Conservation (phyloP, 352 stramenopile genomes). For the Pythium brassicae region DNA sequence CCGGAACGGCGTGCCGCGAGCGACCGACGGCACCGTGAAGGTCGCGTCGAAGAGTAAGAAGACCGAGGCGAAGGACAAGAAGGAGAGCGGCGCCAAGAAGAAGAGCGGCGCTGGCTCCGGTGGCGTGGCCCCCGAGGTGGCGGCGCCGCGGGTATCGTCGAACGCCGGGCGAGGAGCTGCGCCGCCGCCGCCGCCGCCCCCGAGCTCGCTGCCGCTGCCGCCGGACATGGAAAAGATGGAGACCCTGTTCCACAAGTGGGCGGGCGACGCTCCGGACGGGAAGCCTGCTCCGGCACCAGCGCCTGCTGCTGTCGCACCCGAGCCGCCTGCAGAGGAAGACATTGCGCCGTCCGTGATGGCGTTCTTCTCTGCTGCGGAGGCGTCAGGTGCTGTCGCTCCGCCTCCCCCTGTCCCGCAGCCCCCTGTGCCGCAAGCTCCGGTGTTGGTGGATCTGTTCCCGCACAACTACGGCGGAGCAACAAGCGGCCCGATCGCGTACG, state of each 20-base stretch:
- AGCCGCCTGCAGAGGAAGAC: not conserved
- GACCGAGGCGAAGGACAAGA: not conserved
- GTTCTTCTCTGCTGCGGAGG: constrained; percentile 18
- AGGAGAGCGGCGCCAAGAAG: not conserved
- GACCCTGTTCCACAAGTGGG: constrained; percentile 63
- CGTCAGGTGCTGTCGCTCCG: not conserved
- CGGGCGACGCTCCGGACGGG: constrained; percentile 18
- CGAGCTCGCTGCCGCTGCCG: constrained; percentile 5
- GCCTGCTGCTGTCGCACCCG: not conserved
- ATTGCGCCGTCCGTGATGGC: constrained; percentile 15
- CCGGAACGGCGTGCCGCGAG: constrained; percentile 8
- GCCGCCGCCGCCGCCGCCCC: constrained; percentile 9
- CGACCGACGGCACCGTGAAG: constrained; percentile 10
- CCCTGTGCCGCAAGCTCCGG: constrained; percentile 3
- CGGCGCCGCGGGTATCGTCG: constrained; percentile 6
- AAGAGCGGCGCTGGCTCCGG: not conserved
- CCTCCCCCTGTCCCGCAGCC: constrained; percentile 2
- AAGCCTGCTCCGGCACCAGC: not conserved
- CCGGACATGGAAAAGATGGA: constrained; percentile 34
- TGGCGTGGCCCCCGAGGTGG: no score
- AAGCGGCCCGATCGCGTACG: not conserved
- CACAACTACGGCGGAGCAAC: constrained; percentile 31
- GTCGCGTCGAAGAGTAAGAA: constrained; percentile 4
- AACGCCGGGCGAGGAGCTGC: not conserved
- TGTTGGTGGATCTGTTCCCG: constrained; percentile 43